Evolutionary conservation across 2,329 filamentous ascomycete genomes (phyloP).

Genomic region (Blastomyces silverae): DNA sequence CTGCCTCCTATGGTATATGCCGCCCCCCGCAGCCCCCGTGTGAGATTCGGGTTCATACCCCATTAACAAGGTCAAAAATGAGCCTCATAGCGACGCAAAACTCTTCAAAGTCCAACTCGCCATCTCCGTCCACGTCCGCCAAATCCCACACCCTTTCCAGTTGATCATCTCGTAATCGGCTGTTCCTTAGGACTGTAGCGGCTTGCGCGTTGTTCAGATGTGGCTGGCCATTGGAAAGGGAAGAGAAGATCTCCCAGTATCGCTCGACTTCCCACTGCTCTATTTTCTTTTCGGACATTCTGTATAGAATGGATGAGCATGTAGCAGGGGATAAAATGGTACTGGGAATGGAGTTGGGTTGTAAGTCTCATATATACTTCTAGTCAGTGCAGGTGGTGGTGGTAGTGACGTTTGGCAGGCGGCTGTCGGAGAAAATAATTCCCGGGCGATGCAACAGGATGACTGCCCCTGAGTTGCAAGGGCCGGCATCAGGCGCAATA

Average conservation of each 20-base stretch:
- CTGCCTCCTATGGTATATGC: background rate
- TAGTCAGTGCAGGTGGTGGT: background rate
- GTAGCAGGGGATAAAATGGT: background rate
- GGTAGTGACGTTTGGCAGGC: constrained; percentile 5
- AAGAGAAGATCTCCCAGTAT: constrained; percentile 74
- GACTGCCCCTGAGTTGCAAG: background rate
- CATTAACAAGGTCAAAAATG: constrained; percentile 95
- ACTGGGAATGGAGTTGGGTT: background rate
- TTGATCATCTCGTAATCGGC: constrained; percentile 66
- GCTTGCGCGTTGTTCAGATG: constrained; percentile 64
- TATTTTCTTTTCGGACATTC: constrained; percentile 47
- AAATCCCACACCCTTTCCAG: constrained; percentile 97
- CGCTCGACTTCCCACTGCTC: constrained; percentile 69
- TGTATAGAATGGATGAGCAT: constrained; percentile 16
- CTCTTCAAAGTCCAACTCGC: constrained; percentile 97
- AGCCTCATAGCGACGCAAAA: constrained; percentile 98
- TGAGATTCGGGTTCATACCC: constrained; percentile 50
- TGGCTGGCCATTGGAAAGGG: constrained; percentile 56
- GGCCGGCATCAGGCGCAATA: background rate
- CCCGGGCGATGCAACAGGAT: background rate
- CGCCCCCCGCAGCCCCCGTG: constrained; percentile 2
- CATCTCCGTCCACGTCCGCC: constrained; percentile 94
- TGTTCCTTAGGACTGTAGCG: constrained; percentile 66
- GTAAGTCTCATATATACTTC: background rate
- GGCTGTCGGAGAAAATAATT: constrained; percentile 8